Base-by-base conservation (phyloP, 345 rosid genomes). In the Sonneratia caseolaris region DNA sequence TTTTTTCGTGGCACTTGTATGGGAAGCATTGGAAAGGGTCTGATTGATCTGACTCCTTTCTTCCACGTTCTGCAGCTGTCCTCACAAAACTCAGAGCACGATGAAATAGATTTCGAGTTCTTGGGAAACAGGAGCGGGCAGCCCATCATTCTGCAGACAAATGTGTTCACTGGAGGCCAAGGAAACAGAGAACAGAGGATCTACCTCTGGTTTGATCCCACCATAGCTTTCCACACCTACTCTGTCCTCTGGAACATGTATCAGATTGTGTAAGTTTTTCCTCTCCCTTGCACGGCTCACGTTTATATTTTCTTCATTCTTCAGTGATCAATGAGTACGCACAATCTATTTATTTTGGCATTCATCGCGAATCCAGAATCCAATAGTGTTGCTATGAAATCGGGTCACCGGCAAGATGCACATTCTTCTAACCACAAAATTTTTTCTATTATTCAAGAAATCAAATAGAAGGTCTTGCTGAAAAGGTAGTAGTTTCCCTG, bases 51-150 rank as follows among this genome's bases (percentile, higher is more conserved):
- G 24, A 8, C 37, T 12, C 35, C n/a, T 15, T 15, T 9, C 18
- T 4, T 62, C n/a, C 16, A 8, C 2, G 10, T 22, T 22, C 3
- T 77, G 82, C 91, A 92, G 98, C 81, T 92, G 68, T 86, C 96
- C 53, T 92, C 95, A 21, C 91, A 87, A 81, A 86, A 83, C 78
- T 72, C 92, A 7, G 92, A 86, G 81, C 98, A 92, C 55, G 98
- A 92, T 62, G 97, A 92, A 79, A 90, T 92, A 72, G 98, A 92
- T 74, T 90, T 92, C 70, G 95, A 92, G 90, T 90, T 92, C 87
- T 79, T 92, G 74, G 96, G 98, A 42, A 92, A 92, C 87, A 84
- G 89, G 74, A 86, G 83, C 7, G 96, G 96, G 0, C 87, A 92
- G 66, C 98, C 98, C 3, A 84, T 86, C 80, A 92, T 88, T 74